phyloP scores from a whole-genome alignment of 108 stramenopile species.

The Fistulifera solaris region DNA sequence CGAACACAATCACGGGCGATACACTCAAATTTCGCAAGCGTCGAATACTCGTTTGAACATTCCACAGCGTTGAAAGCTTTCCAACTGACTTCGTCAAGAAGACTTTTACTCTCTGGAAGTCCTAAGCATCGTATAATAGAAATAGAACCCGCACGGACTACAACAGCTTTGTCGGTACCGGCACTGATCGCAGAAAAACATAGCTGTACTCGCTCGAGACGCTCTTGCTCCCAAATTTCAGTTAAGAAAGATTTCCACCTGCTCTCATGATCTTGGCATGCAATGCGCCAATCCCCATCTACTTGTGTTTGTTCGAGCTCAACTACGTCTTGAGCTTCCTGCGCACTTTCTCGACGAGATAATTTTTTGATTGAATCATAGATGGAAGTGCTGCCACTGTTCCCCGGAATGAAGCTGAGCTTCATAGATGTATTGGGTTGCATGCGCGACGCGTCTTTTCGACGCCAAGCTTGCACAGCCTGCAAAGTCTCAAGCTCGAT shows the following conservation, averaged over 20 bases:
- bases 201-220: slow-evolving; percentile 10
- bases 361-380: background rate
- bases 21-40: too few species aligned
- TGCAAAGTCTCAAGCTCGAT: slow-evolving; percentile 36
- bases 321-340: slow-evolving; percentile 4
- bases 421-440: too few species aligned
- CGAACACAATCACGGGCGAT: too few species aligned
- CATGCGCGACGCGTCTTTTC: too few species aligned
- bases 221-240: slow-evolving; percentile 35
- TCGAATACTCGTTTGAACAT: too few species aligned
- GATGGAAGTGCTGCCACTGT: background rate
- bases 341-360: background rate
- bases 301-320: slow-evolving; percentile 11
- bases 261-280: slow-evolving; percentile 23
- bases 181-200: background rate
- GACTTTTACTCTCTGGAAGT: too few species aligned
- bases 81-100: too few species aligned
- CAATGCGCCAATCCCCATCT: slow-evolving; percentile 1
- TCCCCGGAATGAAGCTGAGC: background rate
- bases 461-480: slow-evolving; percentile 36
- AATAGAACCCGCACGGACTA: slow-evolving; percentile 24
- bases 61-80: too few species aligned
- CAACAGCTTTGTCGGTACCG: slow-evolving; percentile 1
- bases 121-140: background rate
- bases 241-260: slow-evolving; percentile 30